phyloP scores from a whole-genome alignment of 306 rosid species.

The Prunus campanulata region DNA sequence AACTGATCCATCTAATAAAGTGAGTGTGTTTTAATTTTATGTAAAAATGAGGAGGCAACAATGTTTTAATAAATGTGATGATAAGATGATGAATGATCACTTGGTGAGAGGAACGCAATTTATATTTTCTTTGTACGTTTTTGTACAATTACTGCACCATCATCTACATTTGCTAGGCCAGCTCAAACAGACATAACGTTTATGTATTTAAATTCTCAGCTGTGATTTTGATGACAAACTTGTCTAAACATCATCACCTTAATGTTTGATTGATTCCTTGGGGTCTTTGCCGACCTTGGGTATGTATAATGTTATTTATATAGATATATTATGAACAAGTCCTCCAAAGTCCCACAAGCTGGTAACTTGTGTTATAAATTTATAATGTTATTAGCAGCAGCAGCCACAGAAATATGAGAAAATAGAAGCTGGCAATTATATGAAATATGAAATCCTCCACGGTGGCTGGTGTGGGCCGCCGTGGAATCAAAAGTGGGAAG shows the following conservation, averaged over 20 bases:
- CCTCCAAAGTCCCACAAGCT: background rate
- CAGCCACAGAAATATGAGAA: background rate
- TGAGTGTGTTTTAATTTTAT: background rate
- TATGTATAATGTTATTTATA: background rate
- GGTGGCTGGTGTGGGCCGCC: too few species aligned
- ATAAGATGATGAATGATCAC: too few species aligned
- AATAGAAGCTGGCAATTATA: background rate
- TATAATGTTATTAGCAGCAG: background rate
- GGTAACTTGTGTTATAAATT: background rate
- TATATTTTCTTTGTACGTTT: too few species aligned
- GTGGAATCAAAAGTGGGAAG: too few species aligned
- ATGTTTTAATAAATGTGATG: too few species aligned
- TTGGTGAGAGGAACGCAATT: too few species aligned
- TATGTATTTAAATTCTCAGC: too few species aligned
- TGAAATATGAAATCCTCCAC: too few species aligned
- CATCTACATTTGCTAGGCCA: too few species aligned
- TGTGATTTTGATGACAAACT: background rate
- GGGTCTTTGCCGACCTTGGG: background rate
- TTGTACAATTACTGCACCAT: too few species aligned
- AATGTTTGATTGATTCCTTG: background rate
- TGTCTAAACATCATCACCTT: background rate
- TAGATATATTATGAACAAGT: background rate
- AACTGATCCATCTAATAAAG: background rate
- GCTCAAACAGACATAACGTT: background rate
- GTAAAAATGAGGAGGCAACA: too few species aligned